Evolutionary conservation across 2,329 filamentous ascomycete species (phyloP), one percentile per base, ranked within the genome.

Genomic region (Ophiostoma triangulosporum): DNA sequence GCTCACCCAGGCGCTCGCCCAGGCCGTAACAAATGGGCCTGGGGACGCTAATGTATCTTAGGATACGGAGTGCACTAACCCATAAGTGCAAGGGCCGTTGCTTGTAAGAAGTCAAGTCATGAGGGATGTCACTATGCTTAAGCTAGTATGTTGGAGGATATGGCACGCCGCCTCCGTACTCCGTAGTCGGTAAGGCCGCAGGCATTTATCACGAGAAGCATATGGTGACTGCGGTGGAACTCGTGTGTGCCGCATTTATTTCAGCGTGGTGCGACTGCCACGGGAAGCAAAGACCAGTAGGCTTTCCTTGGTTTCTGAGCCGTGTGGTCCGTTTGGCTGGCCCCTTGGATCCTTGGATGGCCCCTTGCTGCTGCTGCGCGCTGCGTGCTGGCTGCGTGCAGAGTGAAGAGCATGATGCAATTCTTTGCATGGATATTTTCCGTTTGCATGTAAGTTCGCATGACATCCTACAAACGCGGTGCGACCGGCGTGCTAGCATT

Each of bases 1-100:
- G 57, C 57, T 58, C 57, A 32, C 55, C 48, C 51, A 57, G 38
- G 31, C 53, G 57, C 57, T 58, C 57, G 36, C 55, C 48, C 51
- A 57, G 38, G 31, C 53, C 45, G 43, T 51, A 36, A n/a, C 32
- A 45, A 26, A 54, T 43, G 40, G 35, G 38, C 24, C 31, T 43
- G 46, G 49, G 51, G 40, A 54, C 48, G 50, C 57, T 57, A 58
- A 46, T 17, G 46, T 38, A n/a, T 36, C 15, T 43, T 56, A 54
- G 22, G 29, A 32, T 32, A 27, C 20, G 40, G 38, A 26, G n/a
- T n/a, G n/a, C n/a, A n/a, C n/a, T n/a, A n/a, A n/a, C n/a, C n/a
- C n/a, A n/a, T n/a, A 20, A 29, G 38, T 36, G 36, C 27, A 49
- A 27, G 24, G 43, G 31, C 17, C n/a, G n/a, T n/a, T n/a, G n/a